A percentile compares a stretch with the other conserved stretches of the same genome.
phyloP scores from a whole-genome alignment of 495 filamentous ascomycete species.

The Penicillium simplicissimum region DNA sequence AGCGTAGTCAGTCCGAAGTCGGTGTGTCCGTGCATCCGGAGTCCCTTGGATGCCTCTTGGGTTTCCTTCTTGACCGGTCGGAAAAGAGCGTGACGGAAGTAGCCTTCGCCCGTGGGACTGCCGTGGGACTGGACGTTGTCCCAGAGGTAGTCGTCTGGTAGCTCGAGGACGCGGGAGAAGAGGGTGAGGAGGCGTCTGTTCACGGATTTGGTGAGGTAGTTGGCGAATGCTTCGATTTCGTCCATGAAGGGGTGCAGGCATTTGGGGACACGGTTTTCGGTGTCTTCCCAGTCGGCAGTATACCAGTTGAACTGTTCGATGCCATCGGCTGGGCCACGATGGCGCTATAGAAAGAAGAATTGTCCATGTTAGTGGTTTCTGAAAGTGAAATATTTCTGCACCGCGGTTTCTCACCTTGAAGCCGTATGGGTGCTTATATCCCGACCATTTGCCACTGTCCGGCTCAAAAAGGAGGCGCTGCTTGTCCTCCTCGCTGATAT shows the following conservation, averaged over 20 bases:
- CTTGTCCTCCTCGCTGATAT: slow-evolving; percentile 49
- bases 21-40: slow-evolving; percentile 49
- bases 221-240: slow-evolving; percentile 45
- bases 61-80: slow-evolving; percentile 40
- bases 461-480: slow-evolving; percentile 43
- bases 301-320: slow-evolving; percentile 55
- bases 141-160: slow-evolving; percentile 50
- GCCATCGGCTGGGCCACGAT: slow-evolving; percentile 38
- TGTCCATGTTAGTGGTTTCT: not conserved
- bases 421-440: slow-evolving; percentile 44
- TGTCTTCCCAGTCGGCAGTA: slow-evolving; percentile 37
- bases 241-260: slow-evolving; percentile 49
- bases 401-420: slow-evolving; percentile 32
- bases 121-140: slow-evolving; percentile 46
- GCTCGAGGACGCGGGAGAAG: slow-evolving; percentile 47
- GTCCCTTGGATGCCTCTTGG: slow-evolving; percentile 39
- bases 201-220: slow-evolving; percentile 46
- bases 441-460: slow-evolving; percentile 40
- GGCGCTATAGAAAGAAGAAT: slow-evolving; percentile 27
- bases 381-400: too few species aligned
- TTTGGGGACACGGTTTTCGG: slow-evolving; percentile 32
- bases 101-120: slow-evolving; percentile 46
- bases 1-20: slow-evolving; percentile 46
- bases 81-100: slow-evolving; percentile 50
- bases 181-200: slow-evolving; percentile 46